phyloP scores from a whole-genome alignment of 139 green algal species.

The Micromonas commoda region DNA sequence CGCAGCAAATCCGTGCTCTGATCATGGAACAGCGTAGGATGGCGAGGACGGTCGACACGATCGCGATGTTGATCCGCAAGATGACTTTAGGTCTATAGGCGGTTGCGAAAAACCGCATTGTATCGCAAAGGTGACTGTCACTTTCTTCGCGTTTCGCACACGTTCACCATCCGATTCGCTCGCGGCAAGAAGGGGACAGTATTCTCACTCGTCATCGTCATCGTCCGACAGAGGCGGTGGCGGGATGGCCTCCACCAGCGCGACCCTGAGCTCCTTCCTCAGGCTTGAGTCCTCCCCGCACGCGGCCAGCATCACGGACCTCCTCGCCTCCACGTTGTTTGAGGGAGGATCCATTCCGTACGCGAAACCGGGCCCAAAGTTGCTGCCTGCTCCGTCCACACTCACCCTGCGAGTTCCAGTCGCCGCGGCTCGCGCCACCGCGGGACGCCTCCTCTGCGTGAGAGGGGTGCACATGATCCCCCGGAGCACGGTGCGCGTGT shows the following conservation, averaged over 20 bases:
- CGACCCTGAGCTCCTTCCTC: background rate
- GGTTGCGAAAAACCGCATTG: too few relatives aligned
- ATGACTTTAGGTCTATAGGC: too few relatives aligned
- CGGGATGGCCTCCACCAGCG: background rate
- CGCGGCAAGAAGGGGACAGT: too few relatives aligned
- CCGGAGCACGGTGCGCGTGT: background rate
- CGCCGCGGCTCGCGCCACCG: background rate
- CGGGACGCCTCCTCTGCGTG: background rate
- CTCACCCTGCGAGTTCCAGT: background rate
- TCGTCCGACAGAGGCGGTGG: background rate
- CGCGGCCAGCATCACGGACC: background rate
- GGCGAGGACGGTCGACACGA: too few relatives aligned
- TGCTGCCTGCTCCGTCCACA: background rate
- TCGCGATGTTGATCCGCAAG: too few relatives aligned
- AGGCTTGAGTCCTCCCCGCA: background rate
- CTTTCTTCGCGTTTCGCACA: too few relatives aligned
- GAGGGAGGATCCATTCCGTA: background rate
- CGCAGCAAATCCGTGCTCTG: too few relatives aligned
- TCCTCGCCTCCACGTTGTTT: background rate
- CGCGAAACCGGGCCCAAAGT: background rate
- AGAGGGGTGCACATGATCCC: background rate
- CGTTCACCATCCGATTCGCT: too few relatives aligned
- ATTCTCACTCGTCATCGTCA: background rate
- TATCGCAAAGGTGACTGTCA: too few relatives aligned
- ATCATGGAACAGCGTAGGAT: too few relatives aligned